These are phyloP conservation scores for Trypanosoma brucei DNA, from an alignment of 208 protist genomes.

Conservation along the genomic window DNA sequence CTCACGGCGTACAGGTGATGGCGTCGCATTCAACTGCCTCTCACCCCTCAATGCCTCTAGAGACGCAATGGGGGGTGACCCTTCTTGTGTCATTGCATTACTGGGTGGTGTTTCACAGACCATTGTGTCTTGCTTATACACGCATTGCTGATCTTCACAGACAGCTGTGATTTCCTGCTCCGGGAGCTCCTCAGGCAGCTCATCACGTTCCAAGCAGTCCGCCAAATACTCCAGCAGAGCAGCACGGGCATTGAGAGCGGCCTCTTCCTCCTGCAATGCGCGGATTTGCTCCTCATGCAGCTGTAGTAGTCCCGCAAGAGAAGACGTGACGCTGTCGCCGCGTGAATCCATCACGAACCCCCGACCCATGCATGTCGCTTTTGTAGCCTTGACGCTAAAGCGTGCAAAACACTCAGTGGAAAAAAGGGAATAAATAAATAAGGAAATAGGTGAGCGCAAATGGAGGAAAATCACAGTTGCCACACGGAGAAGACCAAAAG, in stretches of 20 bases:
- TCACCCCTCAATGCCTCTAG: neutral
- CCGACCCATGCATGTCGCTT: neutral
- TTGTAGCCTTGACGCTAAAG: too few species aligned
- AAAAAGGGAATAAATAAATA: too few species aligned
- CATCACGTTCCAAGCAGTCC: conserved; percentile 10
- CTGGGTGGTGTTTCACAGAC: neutral
- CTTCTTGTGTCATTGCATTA: neutral
- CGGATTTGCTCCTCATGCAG: conserved; percentile 16
- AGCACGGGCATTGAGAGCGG: conserved; percentile 17
- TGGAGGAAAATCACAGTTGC: too few species aligned
- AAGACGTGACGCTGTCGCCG: neutral
- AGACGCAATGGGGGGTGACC: neutral
- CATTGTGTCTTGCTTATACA: too few species aligned
- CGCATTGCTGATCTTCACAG: too few species aligned
- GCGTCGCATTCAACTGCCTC: neutral
- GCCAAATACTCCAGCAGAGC: conserved; percentile 13
- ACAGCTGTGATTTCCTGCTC: too few species aligned
- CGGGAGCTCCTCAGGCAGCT: neutral
- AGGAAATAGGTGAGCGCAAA: too few species aligned
- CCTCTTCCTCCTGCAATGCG: conserved; percentile 16
- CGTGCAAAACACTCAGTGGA: too few species aligned
- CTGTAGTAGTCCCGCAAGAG: conserved; percentile 8
- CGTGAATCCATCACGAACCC: neutral
- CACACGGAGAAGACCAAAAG: too few species aligned
- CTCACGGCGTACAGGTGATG: conserved; percentile 30